phyloP scores from a whole-genome alignment of 495 filamentous ascomycete species.

The Aspergillus indologenus region DNA sequence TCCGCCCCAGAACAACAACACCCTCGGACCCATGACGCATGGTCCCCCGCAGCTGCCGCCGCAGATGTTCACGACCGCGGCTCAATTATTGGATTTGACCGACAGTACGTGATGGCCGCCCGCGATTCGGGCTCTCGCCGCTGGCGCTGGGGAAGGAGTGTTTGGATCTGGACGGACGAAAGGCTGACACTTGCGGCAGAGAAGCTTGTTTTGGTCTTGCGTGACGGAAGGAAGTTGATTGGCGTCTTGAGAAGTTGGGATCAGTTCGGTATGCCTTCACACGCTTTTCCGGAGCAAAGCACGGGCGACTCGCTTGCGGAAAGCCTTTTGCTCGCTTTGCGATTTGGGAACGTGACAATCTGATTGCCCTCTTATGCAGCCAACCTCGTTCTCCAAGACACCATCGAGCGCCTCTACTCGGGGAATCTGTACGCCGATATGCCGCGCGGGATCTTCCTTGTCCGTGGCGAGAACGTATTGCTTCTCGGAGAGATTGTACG shows the following conservation, averaged over 20 bases:
- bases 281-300: not conserved
- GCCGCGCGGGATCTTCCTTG: slow-evolving; percentile 76
- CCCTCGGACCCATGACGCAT: slow-evolving; percentile 24
- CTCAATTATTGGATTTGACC: slow-evolving; percentile 89
- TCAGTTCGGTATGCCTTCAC: slow-evolving; percentile 73
- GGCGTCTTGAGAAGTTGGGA: slow-evolving; percentile 96
- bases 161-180: not conserved
- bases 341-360: too few species aligned
- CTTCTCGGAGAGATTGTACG: slow-evolving; percentile 84
- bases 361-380: slow-evolving; percentile 47
- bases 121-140: not conserved
- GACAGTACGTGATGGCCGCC: slow-evolving; percentile 63
- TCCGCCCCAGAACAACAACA: slow-evolving; percentile 24
- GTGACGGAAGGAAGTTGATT: slow-evolving; percentile 90
- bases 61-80: slow-evolving; percentile 98
- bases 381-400: slow-evolving; percentile 91
- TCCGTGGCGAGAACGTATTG: slow-evolving; percentile 90
- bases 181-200: slow-evolving; percentile 49
- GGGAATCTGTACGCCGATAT: slow-evolving; percentile 75
- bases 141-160: not conserved
- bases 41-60: slow-evolving; percentile 52
- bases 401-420: slow-evolving; percentile 79
- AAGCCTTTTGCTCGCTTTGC: too few species aligned
- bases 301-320: too few species aligned
- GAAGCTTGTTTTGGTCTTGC: slow-evolving; percentile 84